These are phyloP conservation scores for Leptosphaerulina australis DNA, from an alignment of 2,329 filamentous ascomycete genomes.

Conservation along the genomic window DNA sequence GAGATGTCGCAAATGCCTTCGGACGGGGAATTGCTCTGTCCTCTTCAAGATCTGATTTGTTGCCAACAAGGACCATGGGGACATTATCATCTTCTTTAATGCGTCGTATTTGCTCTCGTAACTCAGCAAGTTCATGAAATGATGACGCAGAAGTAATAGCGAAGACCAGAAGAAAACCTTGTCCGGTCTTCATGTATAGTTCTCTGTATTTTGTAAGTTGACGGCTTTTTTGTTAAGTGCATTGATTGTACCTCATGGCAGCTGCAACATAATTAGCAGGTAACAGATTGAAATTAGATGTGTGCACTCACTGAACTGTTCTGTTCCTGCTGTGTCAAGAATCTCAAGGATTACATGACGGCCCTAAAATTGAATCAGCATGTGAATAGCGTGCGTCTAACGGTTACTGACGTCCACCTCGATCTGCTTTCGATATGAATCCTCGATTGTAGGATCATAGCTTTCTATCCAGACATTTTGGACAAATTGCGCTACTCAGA, in stretches of 20 bases:
- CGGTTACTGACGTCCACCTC: constrained; percentile 77
- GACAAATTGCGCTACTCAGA: constrained; percentile 75
- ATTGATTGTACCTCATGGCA: constrained; percentile 43
- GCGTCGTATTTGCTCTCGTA: constrained; percentile 87
- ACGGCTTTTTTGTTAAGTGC: constrained; percentile 15
- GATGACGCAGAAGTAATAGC: constrained; percentile 86
- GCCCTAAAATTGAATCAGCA: constrained; percentile 60
- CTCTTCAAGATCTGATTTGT: constrained; percentile 89
- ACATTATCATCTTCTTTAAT: constrained; percentile 88
- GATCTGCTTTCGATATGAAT: constrained; percentile 65
- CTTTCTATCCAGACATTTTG: constrained; percentile 92
- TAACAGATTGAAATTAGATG: neutral
- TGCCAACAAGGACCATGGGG: constrained; percentile 88
- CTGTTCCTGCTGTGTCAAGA: constrained; percentile 87
- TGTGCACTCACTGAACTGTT: constrained; percentile 79
- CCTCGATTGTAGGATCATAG: constrained; percentile 68
- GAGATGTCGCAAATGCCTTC: constrained; percentile 82
- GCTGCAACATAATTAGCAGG: constrained; percentile 31
- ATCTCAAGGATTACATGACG: constrained; percentile 90
- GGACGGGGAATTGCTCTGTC: constrained; percentile 78
- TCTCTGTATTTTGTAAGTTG: constrained; percentile 34
- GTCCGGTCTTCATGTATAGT: constrained; percentile 83
- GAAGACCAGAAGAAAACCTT: constrained; percentile 90
- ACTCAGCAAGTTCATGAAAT: constrained; percentile 77
- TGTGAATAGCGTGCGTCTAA: neutral